A percentile compares a stretch with the other conserved stretches of the same genome.
Conservation (phyloP, 805 yeast genomes). For the Barnettozyma sp. region DNA sequence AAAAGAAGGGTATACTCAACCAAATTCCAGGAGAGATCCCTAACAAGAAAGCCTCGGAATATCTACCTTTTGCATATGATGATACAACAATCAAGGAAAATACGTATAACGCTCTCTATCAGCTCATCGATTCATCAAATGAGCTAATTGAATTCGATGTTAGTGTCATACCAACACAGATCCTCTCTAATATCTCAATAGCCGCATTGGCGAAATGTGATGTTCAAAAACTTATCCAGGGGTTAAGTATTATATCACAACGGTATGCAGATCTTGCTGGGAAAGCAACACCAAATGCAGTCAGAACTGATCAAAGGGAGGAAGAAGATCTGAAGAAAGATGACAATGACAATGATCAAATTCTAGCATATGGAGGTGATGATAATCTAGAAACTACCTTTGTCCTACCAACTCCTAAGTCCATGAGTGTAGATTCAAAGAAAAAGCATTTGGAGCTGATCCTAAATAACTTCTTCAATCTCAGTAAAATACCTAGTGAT, state of each 20-base stretch:
- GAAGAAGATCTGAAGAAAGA: conserved; percentile 23
- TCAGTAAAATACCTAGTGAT: conserved; percentile 31
- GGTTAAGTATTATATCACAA: conserved; percentile 59
- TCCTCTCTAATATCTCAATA: conserved; percentile 57
- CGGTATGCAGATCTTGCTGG: conserved; percentile 49
- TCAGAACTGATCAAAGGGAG: conserved; percentile 26
- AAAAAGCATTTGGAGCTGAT: conserved; percentile 50
- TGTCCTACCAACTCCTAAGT: conserved; percentile 52
- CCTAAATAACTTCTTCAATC: conserved; percentile 49
- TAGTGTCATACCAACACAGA: conserved; percentile 55
- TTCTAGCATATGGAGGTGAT: conserved; percentile 22
- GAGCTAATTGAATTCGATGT: conserved; percentile 66
- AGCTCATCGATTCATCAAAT: conserved; percentile 54
- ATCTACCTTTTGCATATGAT: conserved; percentile 27
- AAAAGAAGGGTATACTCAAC: conserved; percentile 22
- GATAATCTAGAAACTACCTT: conserved; percentile 38
- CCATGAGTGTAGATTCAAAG: conserved; percentile 46
- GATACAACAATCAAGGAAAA: conserved; percentile 33
- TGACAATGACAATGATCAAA: conserved; percentile 24
- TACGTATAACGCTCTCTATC: conserved; percentile 59
- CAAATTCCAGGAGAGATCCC: conserved; percentile 24
- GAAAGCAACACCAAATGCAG: conserved; percentile 16
- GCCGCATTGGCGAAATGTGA: conserved; percentile 56
- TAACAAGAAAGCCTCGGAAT: conserved; percentile 20
- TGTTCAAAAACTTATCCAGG: conserved; percentile 48